phyloP scores from a whole-genome alignment of 1,284 basidiomycete species.

The Schizopora paradoxa region DNA sequence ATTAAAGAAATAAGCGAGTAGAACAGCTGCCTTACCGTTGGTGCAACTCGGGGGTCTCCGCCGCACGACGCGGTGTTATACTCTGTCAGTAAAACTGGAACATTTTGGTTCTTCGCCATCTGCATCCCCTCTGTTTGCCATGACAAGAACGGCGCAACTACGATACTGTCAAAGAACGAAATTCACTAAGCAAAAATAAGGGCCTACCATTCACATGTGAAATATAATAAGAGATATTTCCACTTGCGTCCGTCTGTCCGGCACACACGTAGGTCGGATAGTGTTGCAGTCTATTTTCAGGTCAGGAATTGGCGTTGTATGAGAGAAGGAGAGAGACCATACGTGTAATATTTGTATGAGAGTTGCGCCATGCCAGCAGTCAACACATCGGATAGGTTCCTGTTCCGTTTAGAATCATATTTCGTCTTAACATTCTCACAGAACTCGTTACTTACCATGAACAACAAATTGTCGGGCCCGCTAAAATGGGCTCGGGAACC shows the following conservation, averaged over 20 bases:
- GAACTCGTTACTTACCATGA: conserved; percentile 33
- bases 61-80: conserved; percentile 67
- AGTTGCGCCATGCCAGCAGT: conserved; percentile 30
- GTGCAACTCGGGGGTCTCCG: conserved; percentile 51
- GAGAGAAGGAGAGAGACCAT: conserved; percentile 15
- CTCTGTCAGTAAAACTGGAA: conserved; percentile 55
- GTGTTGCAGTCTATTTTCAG: conserved; percentile 24
- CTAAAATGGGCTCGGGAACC: conserved; percentile 34
- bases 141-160: conserved; percentile 30
- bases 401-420: not conserved
- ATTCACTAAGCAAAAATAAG: not conserved
- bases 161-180: not conserved
- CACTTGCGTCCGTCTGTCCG: conserved; percentile 6
- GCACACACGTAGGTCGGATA: conserved; percentile 21
- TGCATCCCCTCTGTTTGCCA: conserved; percentile 41
- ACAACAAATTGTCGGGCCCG: conserved; percentile 48
- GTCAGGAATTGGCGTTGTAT: conserved; percentile 27
- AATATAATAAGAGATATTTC: conserved; percentile 28
- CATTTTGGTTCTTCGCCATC: conserved; percentile 21
- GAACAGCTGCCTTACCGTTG: conserved; percentile 5
- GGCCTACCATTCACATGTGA: conserved; percentile 24
- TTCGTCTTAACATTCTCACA: conserved; percentile 11
- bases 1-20: not conserved
- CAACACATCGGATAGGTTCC: conserved; percentile 38
- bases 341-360: conserved; percentile 45